Evolutionary conservation across 495 filamentous ascomycete species (phyloP).

Genomic region (Tuber melanosporum): DNA sequence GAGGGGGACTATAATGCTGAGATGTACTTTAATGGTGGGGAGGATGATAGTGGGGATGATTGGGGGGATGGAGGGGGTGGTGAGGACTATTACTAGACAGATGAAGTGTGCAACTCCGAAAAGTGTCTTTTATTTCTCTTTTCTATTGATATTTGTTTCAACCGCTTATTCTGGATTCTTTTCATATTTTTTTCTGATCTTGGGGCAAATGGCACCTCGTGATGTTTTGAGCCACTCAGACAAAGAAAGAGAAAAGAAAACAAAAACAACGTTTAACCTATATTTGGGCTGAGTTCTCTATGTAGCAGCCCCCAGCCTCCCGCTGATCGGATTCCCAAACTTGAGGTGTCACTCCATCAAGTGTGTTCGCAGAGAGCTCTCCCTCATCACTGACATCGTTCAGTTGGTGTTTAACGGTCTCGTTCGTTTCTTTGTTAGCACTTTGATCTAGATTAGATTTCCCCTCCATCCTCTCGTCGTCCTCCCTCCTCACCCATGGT

Average conservation of each 20-base stretch:
- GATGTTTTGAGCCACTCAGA: neutral
- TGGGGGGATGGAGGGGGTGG: constrained; percentile 37
- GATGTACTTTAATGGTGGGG: constrained; percentile 38
- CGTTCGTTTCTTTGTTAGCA: neutral
- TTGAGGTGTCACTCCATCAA: neutral
- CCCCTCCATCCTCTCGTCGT: constrained; percentile 10
- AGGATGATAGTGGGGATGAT: constrained; percentile 36
- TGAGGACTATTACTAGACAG: constrained; percentile 33
- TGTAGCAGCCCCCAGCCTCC: neutral
- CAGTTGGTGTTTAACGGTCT: neutral
- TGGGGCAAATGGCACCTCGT: neutral
- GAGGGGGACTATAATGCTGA: constrained; percentile 42
- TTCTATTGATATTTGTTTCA: neutral
- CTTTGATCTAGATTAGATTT: neutral
- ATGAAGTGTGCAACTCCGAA: neutral
- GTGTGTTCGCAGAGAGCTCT: neutral
- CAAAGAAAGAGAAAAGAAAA: neutral
- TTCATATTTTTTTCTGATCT: neutral
- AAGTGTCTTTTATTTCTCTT: neutral
- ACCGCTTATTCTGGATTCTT: neutral
- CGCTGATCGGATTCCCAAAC: neutral
- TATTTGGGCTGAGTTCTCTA: neutral
- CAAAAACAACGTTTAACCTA: neutral
- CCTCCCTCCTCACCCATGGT: constrained; percentile 32
- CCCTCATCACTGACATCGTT: neutral